Base-by-base conservation (phyloP, 2,329 filamentous ascomycete species). In the Xenoacremonium recifei region DNA sequence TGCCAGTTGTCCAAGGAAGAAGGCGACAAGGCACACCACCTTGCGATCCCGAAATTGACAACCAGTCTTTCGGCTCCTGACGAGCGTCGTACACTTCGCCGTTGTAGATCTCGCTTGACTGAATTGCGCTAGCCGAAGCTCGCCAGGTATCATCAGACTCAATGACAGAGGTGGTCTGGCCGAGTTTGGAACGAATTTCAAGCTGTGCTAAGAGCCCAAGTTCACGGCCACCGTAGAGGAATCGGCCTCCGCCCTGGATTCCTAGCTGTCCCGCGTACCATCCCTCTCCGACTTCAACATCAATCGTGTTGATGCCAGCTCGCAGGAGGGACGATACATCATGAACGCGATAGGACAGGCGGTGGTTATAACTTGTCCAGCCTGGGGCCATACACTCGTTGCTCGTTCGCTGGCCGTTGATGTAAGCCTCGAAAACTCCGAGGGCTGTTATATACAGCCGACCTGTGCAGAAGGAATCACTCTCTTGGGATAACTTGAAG, bases 351-450 rank as follows among this genome's bases (percentile, higher is more conserved):
- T 78, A 80, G 0, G 64, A 56, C 13, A 71, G 63, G 3, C 73
- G 63, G 40, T 70, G 58, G 0, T 67, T 58, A 47, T 79, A 79
- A n/a, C 65, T 66, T 23, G 69, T 68, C 70, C 73, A 77, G 0
- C 74, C 73, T 0, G 74, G 73, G 21, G 72, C 69, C 43, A 75
- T 60, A 16, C 63, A 60, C 6, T 58, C 47, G 23, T 64, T 60
- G 0, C 62, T 64, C 6, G 71, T 61, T 19, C 49, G 46, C 2
- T 54, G 44, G 0, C 68, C 71, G 39, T 76, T 75, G 42, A 76
- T 64, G n/a, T 60, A 62, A 0, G 65, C 66, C 21, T 67, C 58
- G 43, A 70, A 75, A 3, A 73, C 44, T 3, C 71, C 71, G 6
- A 66, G 55, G 0, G 64, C 65, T 10, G 61, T 66, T 2, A n/a